phyloP scores from a whole-genome alignment of 768 basidiomycete species.

The Coprinellus aureogranulatus region DNA sequence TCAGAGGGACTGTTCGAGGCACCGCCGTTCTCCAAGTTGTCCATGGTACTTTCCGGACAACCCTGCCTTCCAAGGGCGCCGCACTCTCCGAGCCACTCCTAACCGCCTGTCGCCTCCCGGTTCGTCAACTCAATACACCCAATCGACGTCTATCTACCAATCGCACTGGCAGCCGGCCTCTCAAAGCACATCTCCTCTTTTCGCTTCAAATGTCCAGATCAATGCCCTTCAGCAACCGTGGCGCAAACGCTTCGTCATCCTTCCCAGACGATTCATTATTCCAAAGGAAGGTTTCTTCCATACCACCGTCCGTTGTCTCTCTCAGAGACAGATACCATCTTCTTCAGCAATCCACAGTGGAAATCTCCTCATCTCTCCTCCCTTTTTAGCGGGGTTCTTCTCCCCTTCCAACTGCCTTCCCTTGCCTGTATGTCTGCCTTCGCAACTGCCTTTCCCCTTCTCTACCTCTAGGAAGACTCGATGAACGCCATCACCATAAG shows the following conservation, averaged over 20 bases:
- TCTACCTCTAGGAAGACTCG: too few relatives aligned
- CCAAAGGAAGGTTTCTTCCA: slow-evolving; percentile 2
- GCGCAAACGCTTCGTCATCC: neutral
- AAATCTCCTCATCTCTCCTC: slow-evolving; percentile 6
- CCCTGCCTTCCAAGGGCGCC: slow-evolving; percentile 15
- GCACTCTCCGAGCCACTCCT: slow-evolving; percentile 52
- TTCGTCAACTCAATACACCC: slow-evolving; percentile 22
- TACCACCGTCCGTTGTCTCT: slow-evolving; percentile 5
- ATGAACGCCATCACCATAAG: too few relatives aligned
- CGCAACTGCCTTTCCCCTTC: slow-evolving; percentile 34
- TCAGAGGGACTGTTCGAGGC: slow-evolving; percentile 6
- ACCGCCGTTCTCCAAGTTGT: slow-evolving; percentile 6
- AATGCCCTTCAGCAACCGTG: slow-evolving; percentile 18
- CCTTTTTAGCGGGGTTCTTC: neutral
- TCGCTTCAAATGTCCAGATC: neutral
- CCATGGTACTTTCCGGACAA: slow-evolving; percentile 14
- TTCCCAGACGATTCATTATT: neutral
- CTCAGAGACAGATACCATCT: slow-evolving; percentile 10
- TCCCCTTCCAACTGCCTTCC: neutral
- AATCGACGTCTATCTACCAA: slow-evolving; percentile 21
- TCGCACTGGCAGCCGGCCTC: slow-evolving; percentile 9
- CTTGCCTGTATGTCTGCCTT: slow-evolving; percentile 7
- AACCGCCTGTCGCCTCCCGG: slow-evolving; percentile 31
- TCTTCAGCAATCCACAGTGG: slow-evolving; percentile 1
- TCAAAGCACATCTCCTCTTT: slow-evolving; percentile 7